phyloP scores from a whole-genome alignment of 2,329 filamentous ascomycete species.

The Hymenoscyphus occultus region DNA sequence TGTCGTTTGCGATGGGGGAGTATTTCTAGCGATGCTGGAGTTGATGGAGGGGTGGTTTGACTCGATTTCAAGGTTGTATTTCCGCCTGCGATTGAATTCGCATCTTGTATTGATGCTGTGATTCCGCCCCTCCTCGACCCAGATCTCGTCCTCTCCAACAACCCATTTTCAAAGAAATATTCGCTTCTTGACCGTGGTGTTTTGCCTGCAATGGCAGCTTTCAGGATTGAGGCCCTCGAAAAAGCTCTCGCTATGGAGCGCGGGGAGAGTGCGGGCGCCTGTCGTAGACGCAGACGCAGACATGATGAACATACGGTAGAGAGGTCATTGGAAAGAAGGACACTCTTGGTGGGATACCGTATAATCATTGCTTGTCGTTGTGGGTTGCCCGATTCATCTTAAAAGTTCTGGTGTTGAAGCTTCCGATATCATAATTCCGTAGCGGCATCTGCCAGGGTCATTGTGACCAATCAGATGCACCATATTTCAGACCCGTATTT shows the following conservation, averaged over 20 bases:
- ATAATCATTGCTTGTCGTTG: conserved; percentile 34
- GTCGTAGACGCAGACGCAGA: conserved; percentile 12
- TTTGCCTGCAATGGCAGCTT: conserved; percentile 20
- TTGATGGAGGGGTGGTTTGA: conserved; percentile 12
- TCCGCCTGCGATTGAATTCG: conserved; percentile 18
- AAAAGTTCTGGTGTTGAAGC: conserved; percentile 14
- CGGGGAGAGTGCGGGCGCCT: conserved; percentile 14
- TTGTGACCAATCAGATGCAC: conserved; percentile 4
- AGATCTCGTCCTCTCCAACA: conserved; percentile 25
- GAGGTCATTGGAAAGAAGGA: conserved; percentile 29
- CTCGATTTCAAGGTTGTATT: conserved; percentile 19
- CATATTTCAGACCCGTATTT: conserved; percentile 1
- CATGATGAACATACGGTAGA: conserved; percentile 29
- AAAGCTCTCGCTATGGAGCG: conserved; percentile 26
- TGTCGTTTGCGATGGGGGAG: conserved; percentile 36
- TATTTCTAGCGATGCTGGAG: conserved; percentile 19
- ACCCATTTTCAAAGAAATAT: conserved; percentile 33
- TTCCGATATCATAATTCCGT: conserved; percentile 9
- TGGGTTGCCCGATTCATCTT: conserved; percentile 19
- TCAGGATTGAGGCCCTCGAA: conserved; percentile 27
- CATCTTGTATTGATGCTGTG: conserved; percentile 20
- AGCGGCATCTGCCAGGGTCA: conserved; percentile 1
- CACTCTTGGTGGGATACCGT: conserved; percentile 28
- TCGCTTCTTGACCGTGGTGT: conserved; percentile 27
- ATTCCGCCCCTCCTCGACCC: conserved; percentile 25